phyloP scores from a whole-genome alignment of 768 basidiomycete genomes.

The Mycena olivaceomarginata region DNA sequence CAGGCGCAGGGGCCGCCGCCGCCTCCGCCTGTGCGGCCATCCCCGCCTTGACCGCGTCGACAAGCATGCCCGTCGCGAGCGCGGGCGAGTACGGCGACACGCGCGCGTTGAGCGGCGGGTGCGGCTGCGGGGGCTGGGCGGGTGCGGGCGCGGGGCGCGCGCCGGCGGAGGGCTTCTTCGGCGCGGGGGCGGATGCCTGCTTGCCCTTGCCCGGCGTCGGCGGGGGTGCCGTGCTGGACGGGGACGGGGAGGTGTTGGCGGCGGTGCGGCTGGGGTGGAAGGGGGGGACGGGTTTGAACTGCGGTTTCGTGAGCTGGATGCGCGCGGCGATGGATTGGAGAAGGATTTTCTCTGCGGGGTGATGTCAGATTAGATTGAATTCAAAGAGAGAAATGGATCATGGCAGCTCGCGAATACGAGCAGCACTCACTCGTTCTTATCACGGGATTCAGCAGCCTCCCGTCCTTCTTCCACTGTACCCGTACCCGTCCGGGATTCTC shows the following conservation, averaged over 20 bases:
- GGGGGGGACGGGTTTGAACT: constrained; percentile 79
- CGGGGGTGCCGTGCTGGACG: constrained; percentile 28
- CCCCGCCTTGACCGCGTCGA: constrained; percentile 91
- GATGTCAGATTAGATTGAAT: constrained; percentile 2
- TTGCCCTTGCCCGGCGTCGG: constrained; percentile 65
- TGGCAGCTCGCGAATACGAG: too few relatives aligned
- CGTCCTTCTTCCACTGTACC: constrained; percentile 94
- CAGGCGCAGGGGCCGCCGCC: constrained; percentile 58
- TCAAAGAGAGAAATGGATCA: constrained; percentile 51
- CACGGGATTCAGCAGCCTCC: constrained; percentile 74
- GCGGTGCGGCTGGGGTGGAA: constrained; percentile 64
- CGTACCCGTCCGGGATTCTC: constrained; percentile 97
- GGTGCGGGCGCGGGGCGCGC: constrained; percentile 65
- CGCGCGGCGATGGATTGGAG: constrained; percentile 84
- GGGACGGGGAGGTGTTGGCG: constrained; percentile 54
- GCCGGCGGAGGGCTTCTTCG: constrained; percentile 64
- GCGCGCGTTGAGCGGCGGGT: constrained; percentile 82
- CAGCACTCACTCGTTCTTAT: constrained; percentile 80
- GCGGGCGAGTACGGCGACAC: constrained; percentile 90
- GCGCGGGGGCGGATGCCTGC: constrained; percentile 59
- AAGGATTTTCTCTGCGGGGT: constrained; percentile 81
- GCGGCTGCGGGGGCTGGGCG: constrained; percentile 79
- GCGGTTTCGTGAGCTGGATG: constrained; percentile 84
- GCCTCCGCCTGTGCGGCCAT: constrained; percentile 79
- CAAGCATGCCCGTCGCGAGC: constrained; percentile 83